A percentile compares a stretch with the other conserved stretches of the same genome.
Conservation (phyloP, 192 early-diverging fungal genomes). For the Lobulomyces angularis region DNA sequence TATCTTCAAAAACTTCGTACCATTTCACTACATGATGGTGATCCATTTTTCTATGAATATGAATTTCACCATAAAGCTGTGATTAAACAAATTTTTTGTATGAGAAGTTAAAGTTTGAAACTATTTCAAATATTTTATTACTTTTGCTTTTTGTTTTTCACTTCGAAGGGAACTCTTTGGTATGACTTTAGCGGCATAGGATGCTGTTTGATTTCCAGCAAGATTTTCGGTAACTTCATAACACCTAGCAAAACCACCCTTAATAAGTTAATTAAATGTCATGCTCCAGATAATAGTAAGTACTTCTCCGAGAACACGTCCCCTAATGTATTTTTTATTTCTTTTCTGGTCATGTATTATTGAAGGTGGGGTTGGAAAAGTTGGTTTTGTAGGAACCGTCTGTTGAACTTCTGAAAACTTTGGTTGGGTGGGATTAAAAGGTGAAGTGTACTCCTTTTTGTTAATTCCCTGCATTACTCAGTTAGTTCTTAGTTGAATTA, state of each 20-base stretch:
- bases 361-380: slow-evolving; percentile 26
- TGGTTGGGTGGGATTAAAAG: no score
- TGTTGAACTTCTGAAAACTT: no score
- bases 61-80: slow-evolving; percentile 62
- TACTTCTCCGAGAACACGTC: slow-evolving; percentile 40
- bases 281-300: neutral
- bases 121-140: slow-evolving; percentile 18
- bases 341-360: slow-evolving; percentile 21
- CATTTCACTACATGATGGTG: slow-evolving; percentile 77
- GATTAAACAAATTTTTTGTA: slow-evolving; percentile 5
- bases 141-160: slow-evolving; percentile 38
- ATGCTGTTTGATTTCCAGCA: slow-evolving; percentile 23
- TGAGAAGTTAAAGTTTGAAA: slow-evolving; percentile 1
- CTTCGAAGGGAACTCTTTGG: slow-evolving; percentile 26
- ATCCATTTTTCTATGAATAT: slow-evolving; percentile 55
- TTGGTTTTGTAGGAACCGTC: slow-evolving; percentile 8
- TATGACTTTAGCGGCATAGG: slow-evolving; percentile 32
- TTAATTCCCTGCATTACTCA: no score
- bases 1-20: slow-evolving; percentile 77
- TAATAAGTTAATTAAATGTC: neutral
- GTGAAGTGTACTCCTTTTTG: no score
- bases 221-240: slow-evolving; percentile 52
- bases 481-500: no score
- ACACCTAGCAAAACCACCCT: slow-evolving; percentile 87
- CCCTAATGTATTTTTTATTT: slow-evolving; percentile 17